Conservation (phyloP, 345 rosid species). For the Hypericum perforatum region DNA sequence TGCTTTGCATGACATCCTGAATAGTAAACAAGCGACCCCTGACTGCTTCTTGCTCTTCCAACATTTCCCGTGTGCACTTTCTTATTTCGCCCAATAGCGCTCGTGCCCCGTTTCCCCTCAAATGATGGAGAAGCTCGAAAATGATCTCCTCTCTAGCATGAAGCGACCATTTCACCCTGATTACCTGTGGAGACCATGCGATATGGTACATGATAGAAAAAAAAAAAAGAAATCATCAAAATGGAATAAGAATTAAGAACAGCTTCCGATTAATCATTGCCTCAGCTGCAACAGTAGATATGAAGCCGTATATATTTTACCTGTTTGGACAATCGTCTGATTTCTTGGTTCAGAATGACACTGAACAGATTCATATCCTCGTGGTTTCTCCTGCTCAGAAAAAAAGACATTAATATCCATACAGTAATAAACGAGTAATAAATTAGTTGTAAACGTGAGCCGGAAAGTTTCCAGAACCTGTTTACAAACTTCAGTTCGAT, state of each 20-base stretch:
- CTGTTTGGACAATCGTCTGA: constrained; percentile 81
- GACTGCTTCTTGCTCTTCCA: constrained; percentile 97
- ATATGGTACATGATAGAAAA: not conserved
- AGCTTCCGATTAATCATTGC: too few relatives aligned
- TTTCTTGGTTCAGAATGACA: constrained; percentile 90
- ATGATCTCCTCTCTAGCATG: constrained; percentile 95
- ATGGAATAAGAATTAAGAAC: too few relatives aligned
- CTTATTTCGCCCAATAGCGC: constrained; percentile 46
- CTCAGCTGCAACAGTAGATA: too few relatives aligned
- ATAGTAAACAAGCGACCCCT: constrained; percentile 94
- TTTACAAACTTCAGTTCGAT: constrained; percentile 86
- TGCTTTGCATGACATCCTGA: constrained; percentile 98
- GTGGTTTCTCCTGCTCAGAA: constrained; percentile 54
- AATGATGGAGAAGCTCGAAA: constrained; percentile 83
- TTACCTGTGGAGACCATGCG: constrained; percentile 39
- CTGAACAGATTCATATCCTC: constrained; percentile 83
- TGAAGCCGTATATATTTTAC: constrained; percentile 16
- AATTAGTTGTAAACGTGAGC: not conserved
- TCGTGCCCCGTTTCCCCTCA: constrained; percentile 51
- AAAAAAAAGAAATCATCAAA: too few relatives aligned
- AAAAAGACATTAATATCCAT: constrained; percentile 12
- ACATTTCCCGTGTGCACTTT: constrained; percentile 78
- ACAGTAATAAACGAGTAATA: constrained; percentile 3
- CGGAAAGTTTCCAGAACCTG: constrained; percentile 39
- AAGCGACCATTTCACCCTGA: constrained; percentile 98